These are phyloP conservation scores for Russula brevipes DNA, from an alignment of 768 basidiomycete genomes.

Conservation along the genomic window DNA sequence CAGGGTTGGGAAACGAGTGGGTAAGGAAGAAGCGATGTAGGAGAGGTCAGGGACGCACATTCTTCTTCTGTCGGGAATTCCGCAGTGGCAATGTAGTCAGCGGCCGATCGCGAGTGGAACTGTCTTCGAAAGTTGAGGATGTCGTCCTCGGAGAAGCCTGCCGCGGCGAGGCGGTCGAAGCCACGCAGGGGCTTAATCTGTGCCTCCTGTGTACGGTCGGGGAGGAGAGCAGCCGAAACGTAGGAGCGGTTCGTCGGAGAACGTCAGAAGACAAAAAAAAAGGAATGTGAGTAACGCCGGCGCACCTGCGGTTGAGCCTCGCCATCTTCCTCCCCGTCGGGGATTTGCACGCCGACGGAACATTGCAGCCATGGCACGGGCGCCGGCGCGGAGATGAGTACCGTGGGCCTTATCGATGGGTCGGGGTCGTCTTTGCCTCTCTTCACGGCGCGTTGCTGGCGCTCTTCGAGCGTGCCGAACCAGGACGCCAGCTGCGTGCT, in stretches of 20 bases:
- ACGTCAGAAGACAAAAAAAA: not conserved
- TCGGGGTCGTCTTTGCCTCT: slow-evolving; percentile 25
- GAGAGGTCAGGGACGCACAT: slow-evolving; percentile 40
- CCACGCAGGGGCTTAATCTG: slow-evolving; percentile 80
- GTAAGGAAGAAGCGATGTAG: not conserved
- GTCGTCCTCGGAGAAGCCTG: slow-evolving; percentile 87
- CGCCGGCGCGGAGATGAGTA: slow-evolving; percentile 17
- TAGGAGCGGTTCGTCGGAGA: not conserved
- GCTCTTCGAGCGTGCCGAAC: slow-evolving; percentile 55
- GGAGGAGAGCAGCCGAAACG: too few species aligned
- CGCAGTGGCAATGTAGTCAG: slow-evolving; percentile 60
- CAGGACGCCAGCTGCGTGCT: slow-evolving; percentile 68
- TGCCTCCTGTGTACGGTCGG: slow-evolving; percentile 41
- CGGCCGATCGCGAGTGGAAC: slow-evolving; percentile 76
- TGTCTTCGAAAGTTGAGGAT: slow-evolving; percentile 86
- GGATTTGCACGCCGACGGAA: slow-evolving; percentile 74
- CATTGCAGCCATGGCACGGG: slow-evolving; percentile 78
- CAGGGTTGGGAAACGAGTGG: too few species aligned
- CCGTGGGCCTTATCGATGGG: slow-evolving; percentile 3
- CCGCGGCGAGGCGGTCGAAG: slow-evolving; percentile 83
- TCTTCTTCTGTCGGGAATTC: slow-evolving; percentile 74
- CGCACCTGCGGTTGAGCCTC: slow-evolving; percentile 54
- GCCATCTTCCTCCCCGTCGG: slow-evolving; percentile 51
- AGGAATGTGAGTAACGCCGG: not conserved
- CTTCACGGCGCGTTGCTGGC: slow-evolving; percentile 44